Evolutionary conservation across 1,284 basidiomycete species (phyloP).

Genomic region (Boletus smithii): DNA sequence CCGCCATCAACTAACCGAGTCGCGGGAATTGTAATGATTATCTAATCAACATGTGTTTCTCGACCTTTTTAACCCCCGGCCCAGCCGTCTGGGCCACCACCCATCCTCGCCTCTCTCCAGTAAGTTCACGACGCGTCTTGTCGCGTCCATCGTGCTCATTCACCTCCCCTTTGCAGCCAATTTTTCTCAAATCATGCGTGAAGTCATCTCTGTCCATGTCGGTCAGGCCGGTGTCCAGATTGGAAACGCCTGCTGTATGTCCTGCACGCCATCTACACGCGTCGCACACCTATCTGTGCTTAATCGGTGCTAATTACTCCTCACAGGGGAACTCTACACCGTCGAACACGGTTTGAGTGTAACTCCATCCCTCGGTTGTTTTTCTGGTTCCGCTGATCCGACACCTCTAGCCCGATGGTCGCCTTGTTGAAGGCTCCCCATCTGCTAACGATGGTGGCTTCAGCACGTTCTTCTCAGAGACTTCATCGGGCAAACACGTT

Average conservation of each 20-base stretch:
- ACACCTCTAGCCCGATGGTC: conserved; percentile 70
- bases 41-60: conserved; percentile 36
- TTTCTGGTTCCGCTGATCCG: conserved; percentile 15
- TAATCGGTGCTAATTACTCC: conserved; percentile 22
- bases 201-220: conserved; percentile 94
- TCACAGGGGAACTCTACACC: conserved; percentile 93
- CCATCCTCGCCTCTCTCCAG: conserved; percentile 32
- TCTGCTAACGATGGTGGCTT: conserved; percentile 86
- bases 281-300: conserved; percentile 6
- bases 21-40: conserved; percentile 35
- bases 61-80: conserved; percentile 38
- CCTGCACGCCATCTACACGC: conserved; percentile 15
- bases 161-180: conserved; percentile 7
- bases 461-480: conserved; percentile 95
- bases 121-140: conserved; percentile 30
- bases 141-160: conserved; percentile 21
- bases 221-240: conserved; percentile 97
- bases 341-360: conserved; percentile 96
- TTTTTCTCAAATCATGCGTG: conserved; percentile 57
- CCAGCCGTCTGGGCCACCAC: conserved; percentile 33
- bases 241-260: conserved; percentile 92
- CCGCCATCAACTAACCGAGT: no score
- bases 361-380: conserved; percentile 34
- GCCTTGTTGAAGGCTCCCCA: conserved; percentile 68
- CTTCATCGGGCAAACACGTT: conserved; percentile 94